Evolutionary conservation across 2,329 filamentous ascomycete genomes (phyloP).

Genomic region (Aspergillus calidoustus): DNA sequence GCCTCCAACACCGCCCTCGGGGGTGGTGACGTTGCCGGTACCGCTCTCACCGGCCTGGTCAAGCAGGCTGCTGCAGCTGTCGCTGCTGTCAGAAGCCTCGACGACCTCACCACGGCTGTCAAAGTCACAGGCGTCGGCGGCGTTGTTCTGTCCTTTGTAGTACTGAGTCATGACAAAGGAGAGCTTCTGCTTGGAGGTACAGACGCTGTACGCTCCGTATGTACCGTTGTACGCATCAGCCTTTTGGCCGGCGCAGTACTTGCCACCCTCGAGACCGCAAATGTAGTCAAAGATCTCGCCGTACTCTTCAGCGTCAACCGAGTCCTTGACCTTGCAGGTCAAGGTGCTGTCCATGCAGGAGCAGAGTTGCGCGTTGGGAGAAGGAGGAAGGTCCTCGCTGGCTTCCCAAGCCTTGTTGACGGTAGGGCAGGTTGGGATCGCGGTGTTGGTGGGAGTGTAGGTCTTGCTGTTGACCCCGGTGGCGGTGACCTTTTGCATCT

Average conservation of each 20-base stretch:
- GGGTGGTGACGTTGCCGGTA: slow-evolving; percentile 45
- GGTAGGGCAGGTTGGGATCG: slow-evolving; percentile 71
- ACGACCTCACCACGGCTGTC: slow-evolving; percentile 46
- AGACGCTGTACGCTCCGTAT: slow-evolving; percentile 57
- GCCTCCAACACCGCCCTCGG: slow-evolving; percentile 32
- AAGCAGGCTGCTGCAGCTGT: slow-evolving; percentile 42
- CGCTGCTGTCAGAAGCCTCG: slow-evolving; percentile 36
- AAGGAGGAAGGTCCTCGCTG: slow-evolving; percentile 72
- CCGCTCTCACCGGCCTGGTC: slow-evolving; percentile 47
- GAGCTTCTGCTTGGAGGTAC: slow-evolving; percentile 49
- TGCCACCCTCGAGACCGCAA: slow-evolving; percentile 40
- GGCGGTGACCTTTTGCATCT: slow-evolving; percentile 71
- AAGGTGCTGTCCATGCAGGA: slow-evolving; percentile 80
- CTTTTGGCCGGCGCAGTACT: slow-evolving; percentile 45
- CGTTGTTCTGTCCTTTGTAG: slow-evolving; percentile 43
- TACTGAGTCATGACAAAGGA: slow-evolving; percentile 53
- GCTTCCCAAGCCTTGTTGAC: slow-evolving; percentile 71
- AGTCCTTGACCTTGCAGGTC: slow-evolving; percentile 68
- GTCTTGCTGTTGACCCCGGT: slow-evolving; percentile 65
- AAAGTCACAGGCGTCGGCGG: slow-evolving; percentile 50
- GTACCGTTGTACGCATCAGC: slow-evolving; percentile 45
- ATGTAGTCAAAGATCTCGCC: slow-evolving; percentile 68
- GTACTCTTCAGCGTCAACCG: slow-evolving; percentile 57
- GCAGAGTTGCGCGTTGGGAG: slow-evolving; percentile 79
- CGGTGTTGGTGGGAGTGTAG: slow-evolving; percentile 77